A percentile compares a stretch with the other conserved stretches of the same genome.
Conservation (phyloP, 495 filamentous ascomycete species). For the Cladorrhinum samala region DNA sequence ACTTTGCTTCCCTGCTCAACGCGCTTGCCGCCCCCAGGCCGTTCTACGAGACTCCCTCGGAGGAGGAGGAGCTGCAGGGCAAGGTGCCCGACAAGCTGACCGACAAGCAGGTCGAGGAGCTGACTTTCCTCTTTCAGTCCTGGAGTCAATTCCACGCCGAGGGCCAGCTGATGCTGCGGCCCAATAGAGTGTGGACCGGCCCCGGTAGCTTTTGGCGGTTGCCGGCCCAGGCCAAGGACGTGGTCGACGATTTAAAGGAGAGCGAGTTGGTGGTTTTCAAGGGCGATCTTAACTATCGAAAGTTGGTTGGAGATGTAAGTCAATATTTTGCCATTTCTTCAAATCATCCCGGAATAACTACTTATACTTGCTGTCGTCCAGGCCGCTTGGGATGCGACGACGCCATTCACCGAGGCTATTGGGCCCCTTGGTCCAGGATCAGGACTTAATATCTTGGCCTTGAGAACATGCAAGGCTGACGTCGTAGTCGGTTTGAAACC, state of each 20-base stretch:
- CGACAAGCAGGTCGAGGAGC: conserved; percentile 58
- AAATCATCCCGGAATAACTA: not conserved
- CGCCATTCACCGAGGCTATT: conserved; percentile 77
- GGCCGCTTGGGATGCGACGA: conserved; percentile 83
- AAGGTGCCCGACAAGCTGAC: conserved; percentile 53
- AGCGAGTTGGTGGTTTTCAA: conserved; percentile 94
- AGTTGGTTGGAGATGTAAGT: conserved; percentile 80
- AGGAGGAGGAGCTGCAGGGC: conserved; percentile 54
- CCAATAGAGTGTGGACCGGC: conserved; percentile 86
- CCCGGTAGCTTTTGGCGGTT: conserved; percentile 82
- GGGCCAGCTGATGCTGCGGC: conserved; percentile 70
- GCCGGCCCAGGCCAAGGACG: conserved; percentile 55
- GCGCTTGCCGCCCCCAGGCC: conserved; percentile 64
- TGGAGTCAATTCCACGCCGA: conserved; percentile 77
- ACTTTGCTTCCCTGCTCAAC: conserved; percentile 73
- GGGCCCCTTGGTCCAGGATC: conserved; percentile 77
- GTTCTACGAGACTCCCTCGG: conserved; percentile 68
- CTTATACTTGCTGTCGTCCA: conserved; percentile 22
- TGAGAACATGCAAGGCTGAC: conserved; percentile 94
- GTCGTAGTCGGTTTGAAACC: conserved; percentile 81
- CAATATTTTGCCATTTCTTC: not conserved
- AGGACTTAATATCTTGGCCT: conserved; percentile 72
- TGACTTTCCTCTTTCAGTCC: conserved; percentile 70
- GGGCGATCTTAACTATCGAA: conserved; percentile 93
- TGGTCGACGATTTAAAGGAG: conserved; percentile 73